phyloP scores from a whole-genome alignment of 441 rosid genomes.

The Mallotus repandus region DNA sequence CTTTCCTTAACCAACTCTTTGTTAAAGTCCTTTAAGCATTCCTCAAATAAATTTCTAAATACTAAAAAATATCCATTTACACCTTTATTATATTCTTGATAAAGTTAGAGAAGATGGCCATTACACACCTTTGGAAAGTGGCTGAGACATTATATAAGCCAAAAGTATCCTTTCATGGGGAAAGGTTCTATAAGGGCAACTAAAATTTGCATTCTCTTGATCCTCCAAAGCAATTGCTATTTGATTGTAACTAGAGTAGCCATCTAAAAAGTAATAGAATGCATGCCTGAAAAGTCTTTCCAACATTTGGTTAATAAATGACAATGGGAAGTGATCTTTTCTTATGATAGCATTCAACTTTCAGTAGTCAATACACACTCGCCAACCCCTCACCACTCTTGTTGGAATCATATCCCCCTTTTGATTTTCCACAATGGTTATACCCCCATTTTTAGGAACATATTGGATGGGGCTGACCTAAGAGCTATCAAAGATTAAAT shows the following conservation, averaged over 20 bases:
- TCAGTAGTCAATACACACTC: neutral
- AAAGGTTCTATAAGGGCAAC: neutral
- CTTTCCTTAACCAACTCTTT: neutral
- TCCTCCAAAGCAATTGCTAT: neutral
- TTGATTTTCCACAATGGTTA: neutral
- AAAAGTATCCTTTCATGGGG: neutral
- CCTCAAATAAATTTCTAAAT: neutral
- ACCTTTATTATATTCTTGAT: neutral
- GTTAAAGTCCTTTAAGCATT: neutral
- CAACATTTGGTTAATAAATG: neutral
- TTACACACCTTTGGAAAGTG: neutral
- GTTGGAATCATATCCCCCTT: neutral
- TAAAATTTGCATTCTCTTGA: neutral
- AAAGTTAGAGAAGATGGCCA: neutral
- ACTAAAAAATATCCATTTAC: neutral
- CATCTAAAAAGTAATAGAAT: neutral
- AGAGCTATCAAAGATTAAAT: neutral
- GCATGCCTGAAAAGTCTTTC: neutral
- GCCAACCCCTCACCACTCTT: no score
- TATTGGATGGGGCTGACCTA: neutral
- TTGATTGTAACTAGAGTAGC: neutral
- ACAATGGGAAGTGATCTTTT: neutral
- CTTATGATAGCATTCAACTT: neutral
- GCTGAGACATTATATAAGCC: neutral
- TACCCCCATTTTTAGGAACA: neutral